phyloP scores from a whole-genome alignment of 352 stramenopile species.

The Phytophthora chlamydospora region DNA sequence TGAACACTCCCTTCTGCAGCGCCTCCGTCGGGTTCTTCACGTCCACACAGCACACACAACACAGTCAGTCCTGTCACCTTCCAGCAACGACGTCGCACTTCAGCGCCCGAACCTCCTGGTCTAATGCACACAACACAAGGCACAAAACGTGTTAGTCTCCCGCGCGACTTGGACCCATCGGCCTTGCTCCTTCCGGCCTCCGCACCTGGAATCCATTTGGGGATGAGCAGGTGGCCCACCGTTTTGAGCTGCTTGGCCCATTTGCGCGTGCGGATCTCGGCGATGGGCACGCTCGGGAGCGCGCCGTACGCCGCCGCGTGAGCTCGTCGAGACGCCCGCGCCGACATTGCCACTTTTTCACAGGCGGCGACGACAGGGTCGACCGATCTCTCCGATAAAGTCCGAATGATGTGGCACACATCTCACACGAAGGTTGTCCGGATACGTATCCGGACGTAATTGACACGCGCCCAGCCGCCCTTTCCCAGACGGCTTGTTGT shows the following conservation, averaged over 20 bases:
- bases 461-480: constrained; percentile 5
- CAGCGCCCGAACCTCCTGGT: constrained; percentile 51
- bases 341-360: constrained; percentile 47
- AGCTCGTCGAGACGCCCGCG: constrained; percentile 45
- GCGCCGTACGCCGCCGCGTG: constrained; percentile 40
- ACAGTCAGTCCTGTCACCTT: neutral
- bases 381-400: neutral
- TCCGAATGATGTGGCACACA: too few relatives aligned
- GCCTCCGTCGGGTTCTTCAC: constrained; percentile 63
- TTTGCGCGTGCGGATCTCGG: constrained; percentile 75
- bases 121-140: constrained; percentile 28
- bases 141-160: neutral
- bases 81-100: neutral
- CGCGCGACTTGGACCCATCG: neutral
- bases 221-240: constrained; percentile 73
- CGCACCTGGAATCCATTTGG: constrained; percentile 78
- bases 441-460: neutral
- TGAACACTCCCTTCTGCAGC: constrained; percentile 63
- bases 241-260: constrained; percentile 75
- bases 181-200: neutral
- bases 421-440: neutral
- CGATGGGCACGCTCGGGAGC: constrained; percentile 52
- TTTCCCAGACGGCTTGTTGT: constrained; percentile 18
- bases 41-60: neutral
- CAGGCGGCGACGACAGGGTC: neutral